Percentiles rank a stretch among this genome's conserved stretches.
phyloP scores from a whole-genome alignment of 495 filamentous ascomycete genomes.

The Aspergillus bridgeri region DNA sequence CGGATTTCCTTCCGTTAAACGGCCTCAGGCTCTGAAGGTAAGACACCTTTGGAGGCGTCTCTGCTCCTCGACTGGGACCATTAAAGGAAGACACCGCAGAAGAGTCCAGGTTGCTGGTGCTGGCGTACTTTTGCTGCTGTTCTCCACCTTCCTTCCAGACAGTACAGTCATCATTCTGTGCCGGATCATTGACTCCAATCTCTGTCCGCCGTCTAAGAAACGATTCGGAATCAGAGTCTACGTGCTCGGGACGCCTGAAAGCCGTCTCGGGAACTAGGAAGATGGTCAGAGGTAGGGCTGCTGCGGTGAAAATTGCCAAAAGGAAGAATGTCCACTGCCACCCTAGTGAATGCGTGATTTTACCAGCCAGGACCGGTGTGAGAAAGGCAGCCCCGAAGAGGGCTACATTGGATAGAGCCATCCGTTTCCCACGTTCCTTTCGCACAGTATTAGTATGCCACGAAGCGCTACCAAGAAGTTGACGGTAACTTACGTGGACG shows the following conservation, averaged over 20 bases:
- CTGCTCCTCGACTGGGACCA: slow-evolving; percentile 1
- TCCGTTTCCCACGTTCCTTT: slow-evolving; percentile 77
- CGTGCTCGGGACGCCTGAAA: slow-evolving; percentile 58
- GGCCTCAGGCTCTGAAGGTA: slow-evolving; percentile 56
- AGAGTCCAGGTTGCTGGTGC: neutral
- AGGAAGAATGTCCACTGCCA: slow-evolving; percentile 81
- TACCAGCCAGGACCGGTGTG: slow-evolving; percentile 83
- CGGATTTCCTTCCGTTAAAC: slow-evolving; percentile 79
- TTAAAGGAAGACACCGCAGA: neutral
- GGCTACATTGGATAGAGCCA: slow-evolving; percentile 86
- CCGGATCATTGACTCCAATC: slow-evolving; percentile 12
- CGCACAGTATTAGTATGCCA: slow-evolving; percentile 12
- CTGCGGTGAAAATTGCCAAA: slow-evolving; percentile 62
- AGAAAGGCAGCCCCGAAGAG: slow-evolving; percentile 91
- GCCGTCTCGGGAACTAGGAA: slow-evolving; percentile 87
- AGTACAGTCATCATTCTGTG: slow-evolving; percentile 9
- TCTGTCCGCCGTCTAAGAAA: slow-evolving; percentile 9
- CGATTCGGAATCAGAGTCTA: slow-evolving; percentile 59
- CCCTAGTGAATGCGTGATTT: slow-evolving; percentile 69
- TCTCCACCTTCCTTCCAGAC: slow-evolving; percentile 16
- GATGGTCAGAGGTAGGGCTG: slow-evolving; percentile 61
- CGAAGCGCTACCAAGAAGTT: neutral
- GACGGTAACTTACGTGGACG: slow-evolving; percentile 58
- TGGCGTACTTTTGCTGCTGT: slow-evolving; percentile 7
- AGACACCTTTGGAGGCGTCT: slow-evolving; percentile 41